Conservation (phyloP, 768 basidiomycete species). For the Tephrocybe sp. region DNA sequence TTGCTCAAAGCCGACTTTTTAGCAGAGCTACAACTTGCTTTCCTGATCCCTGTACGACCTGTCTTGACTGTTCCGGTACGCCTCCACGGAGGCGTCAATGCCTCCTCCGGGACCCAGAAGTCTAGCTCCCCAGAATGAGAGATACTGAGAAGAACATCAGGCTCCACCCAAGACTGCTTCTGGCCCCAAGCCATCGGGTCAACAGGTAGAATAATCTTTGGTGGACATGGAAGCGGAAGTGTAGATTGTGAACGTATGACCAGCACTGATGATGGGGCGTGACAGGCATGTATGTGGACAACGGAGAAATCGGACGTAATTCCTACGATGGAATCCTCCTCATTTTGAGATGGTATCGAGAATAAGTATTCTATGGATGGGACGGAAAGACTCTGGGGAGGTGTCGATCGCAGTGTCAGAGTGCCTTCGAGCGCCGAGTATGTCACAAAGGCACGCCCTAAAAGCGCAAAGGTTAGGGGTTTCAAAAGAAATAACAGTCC, state of each 20-base stretch:
- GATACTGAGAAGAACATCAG: conserved; percentile 80
- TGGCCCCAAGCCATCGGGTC: conserved; percentile 87
- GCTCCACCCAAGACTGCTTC: conserved; percentile 44
- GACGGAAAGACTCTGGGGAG: conserved; percentile 41
- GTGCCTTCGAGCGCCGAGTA: conserved; percentile 48
- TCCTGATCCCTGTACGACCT: conserved; percentile 59
- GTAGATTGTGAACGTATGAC: conserved; percentile 45
- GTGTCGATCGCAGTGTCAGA: conserved; percentile 55
- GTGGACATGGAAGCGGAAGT: conserved; percentile 52
- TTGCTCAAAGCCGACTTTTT: conserved; percentile 89
- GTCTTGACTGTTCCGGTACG: conserved; percentile 78
- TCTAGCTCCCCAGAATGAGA: conserved; percentile 76
- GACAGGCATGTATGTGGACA: conserved; percentile 50
- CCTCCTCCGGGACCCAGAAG: conserved; percentile 75
- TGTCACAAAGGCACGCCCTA: conserved; percentile 57
- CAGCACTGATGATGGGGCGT: conserved; percentile 35
- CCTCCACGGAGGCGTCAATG: conserved; percentile 47
- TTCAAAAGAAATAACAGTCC: conserved; percentile 2
- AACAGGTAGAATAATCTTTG: conserved; percentile 67
- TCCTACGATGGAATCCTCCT: conserved; percentile 62
- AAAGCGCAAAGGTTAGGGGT: conserved; percentile 1
- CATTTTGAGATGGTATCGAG: conserved; percentile 55
- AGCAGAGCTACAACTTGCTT: conserved; percentile 84
- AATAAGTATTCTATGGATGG: conserved; percentile 62
- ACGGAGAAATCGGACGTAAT: conserved; percentile 63